These are phyloP conservation scores for Clausena lansium DNA, from an alignment of 345 rosid species.

Conservation along the genomic window DNA sequence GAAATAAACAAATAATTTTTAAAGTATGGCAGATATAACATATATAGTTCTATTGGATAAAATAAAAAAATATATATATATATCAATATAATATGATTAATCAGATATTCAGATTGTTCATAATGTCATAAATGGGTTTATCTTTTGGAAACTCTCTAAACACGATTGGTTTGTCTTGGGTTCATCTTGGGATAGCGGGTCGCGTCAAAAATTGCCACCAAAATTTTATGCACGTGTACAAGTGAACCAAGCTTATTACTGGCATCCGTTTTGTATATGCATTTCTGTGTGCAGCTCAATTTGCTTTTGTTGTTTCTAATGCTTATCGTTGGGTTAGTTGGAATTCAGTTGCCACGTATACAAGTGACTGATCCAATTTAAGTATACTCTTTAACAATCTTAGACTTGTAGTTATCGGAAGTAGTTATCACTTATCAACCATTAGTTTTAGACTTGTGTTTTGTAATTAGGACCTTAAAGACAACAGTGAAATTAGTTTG, in stretches of 20 bases:
- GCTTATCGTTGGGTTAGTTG: neutral
- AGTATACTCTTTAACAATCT: neutral
- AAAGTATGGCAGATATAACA: no score
- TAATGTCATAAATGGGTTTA: no score
- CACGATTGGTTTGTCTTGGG: neutral
- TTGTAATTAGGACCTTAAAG: neutral
- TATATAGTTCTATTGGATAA: no score
- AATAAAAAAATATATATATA: no score
- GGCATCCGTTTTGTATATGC: neutral
- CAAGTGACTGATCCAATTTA: constrained; percentile 66
- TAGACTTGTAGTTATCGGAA: no score
- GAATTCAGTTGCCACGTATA: constrained; percentile 54
- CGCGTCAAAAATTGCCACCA: no score
- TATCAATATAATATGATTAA: no score
- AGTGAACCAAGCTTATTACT: neutral
- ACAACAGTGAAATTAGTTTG: neutral
- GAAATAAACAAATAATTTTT: no score
- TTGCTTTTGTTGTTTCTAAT: neutral
- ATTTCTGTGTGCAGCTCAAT: neutral
- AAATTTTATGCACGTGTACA: no score
- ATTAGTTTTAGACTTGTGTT: no score
- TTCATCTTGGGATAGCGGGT: no score
- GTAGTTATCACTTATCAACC: neutral
- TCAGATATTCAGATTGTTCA: no score
- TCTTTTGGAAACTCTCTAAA: neutral